Conservation (phyloP, 495 filamentous ascomycete genomes). For the Penicillium atrosanguineum region DNA sequence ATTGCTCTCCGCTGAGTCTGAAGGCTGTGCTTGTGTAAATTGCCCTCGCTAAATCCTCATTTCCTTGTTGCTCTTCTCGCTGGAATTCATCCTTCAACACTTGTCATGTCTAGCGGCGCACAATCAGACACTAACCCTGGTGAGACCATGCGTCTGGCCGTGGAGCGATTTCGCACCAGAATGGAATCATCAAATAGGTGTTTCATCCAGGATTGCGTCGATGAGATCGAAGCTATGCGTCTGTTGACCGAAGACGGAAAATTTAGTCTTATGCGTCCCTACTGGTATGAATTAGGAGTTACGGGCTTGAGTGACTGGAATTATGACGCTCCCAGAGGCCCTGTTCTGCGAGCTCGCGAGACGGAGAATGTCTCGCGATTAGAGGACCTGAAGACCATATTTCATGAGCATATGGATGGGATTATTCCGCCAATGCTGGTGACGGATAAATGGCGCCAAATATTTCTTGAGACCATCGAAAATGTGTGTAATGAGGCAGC, state of each 20-base stretch:
- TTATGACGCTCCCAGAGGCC: neutral
- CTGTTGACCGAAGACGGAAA: neutral
- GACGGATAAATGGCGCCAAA: slow-evolving; percentile 3
- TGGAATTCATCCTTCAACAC: too few relatives aligned
- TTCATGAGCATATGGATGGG: slow-evolving; percentile 1
- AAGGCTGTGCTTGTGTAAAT: too few relatives aligned
- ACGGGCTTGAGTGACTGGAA: neutral
- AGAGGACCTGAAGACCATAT: neutral
- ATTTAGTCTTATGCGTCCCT: neutral
- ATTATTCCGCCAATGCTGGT: neutral
- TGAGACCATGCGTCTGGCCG: slow-evolving; percentile 5
- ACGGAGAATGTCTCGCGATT: neutral
- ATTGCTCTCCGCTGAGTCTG: too few relatives aligned
- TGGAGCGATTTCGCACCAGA: slow-evolving; percentile 4
- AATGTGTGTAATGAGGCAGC: slow-evolving; percentile 1
- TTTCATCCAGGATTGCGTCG: slow-evolving; percentile 4
- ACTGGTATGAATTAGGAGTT: neutral
- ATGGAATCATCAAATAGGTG: slow-evolving; percentile 2
- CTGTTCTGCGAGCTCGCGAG: neutral
- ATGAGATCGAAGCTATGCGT: slow-evolving; percentile 6
- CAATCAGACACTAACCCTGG: neutral
- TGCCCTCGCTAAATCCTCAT: too few relatives aligned
- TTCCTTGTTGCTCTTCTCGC: too few relatives aligned
- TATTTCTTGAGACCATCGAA: neutral
- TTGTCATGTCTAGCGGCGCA: too few relatives aligned